phyloP scores from a whole-genome alignment of 2,329 filamentous ascomycete species.

The Aspergillus texensis region DNA sequence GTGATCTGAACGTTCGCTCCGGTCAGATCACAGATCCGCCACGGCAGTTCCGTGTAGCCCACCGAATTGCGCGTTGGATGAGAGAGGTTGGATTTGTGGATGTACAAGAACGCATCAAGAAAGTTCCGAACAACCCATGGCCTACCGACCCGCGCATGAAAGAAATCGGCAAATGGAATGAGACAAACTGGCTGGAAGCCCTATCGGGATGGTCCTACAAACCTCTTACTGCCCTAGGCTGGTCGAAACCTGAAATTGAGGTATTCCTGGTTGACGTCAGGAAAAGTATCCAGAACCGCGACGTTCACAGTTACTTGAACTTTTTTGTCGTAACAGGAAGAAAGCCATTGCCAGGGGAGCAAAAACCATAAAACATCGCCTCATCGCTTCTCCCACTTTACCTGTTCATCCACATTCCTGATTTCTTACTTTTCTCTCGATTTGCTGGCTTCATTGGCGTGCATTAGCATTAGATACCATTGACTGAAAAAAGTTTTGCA shows the following conservation, averaged over 20 bases:
- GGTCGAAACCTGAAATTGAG: slow-evolving; percentile 50
- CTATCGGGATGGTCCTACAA: slow-evolving; percentile 49
- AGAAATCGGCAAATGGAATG: slow-evolving; percentile 53
- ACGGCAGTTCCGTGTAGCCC: slow-evolving; percentile 55
- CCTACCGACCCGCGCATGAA: slow-evolving; percentile 51
- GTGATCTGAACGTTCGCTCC: slow-evolving; percentile 43
- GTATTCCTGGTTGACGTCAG: slow-evolving; percentile 49
- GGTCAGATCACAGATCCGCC: slow-evolving; percentile 49
- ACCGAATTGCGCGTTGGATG: slow-evolving; percentile 58
- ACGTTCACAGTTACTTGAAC: slow-evolving; percentile 46
- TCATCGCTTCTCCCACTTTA: neutral
- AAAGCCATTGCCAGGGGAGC: slow-evolving; percentile 33
- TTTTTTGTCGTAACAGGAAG: slow-evolving; percentile 43
- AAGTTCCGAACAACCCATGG: slow-evolving; percentile 58
- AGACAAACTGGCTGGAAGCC: slow-evolving; percentile 49
- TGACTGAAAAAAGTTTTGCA: slow-evolving; percentile 24
- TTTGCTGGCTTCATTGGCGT: slow-evolving; percentile 16
- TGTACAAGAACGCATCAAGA: slow-evolving; percentile 55
- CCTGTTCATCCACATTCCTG: slow-evolving; percentile 1
- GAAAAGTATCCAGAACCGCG: slow-evolving; percentile 43
- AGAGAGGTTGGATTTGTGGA: slow-evolving; percentile 61
- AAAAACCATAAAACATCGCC: neutral
- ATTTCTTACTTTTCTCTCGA: slow-evolving; percentile 17
- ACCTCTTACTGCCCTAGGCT: slow-evolving; percentile 44
- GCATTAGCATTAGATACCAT: slow-evolving; percentile 36